Base-by-base conservation (phyloP, 1,284 basidiomycete species). In the Rugosomyces carneus region DNA sequence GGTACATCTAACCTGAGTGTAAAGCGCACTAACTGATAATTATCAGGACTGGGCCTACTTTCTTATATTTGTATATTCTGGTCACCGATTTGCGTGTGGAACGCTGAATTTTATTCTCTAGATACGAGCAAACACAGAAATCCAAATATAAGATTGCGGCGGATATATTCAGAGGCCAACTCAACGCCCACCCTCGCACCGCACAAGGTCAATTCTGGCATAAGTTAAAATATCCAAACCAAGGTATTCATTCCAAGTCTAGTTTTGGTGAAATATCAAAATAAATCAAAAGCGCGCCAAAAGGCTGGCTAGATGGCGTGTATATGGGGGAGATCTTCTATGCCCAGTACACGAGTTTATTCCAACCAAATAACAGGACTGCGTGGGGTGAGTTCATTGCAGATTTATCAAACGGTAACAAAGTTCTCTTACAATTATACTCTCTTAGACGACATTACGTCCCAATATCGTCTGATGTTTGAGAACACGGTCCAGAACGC, bases 281-380 rank as follows among this genome's bases (percentile, higher is more conserved):
- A n/a, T n/a, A n/a, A n/a, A n/a, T n/a, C n/a, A n/a, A n/a, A n/a
- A n/a, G n/a, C n/a, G n/a, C n/a, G n/a, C n/a, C n/a, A n/a, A n/a
- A n/a, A 72, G 70, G 70, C 5, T 72, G 69, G 70, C 59, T 72
- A n/a, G 70, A 72, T 47, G 71, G 71, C 1, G 67, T 74, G 26
- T 72, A 72, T 53, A 73, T 73, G 71, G 70, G 70, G 24, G 69
- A 72, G 26, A 55, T 73, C 1, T 72, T 73, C 57, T 73, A 73
- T 48, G 61, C 69, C 0, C 57, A 65, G 42, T 73, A 72, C 49
- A 71, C 67, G 0, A 54, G 61, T 8, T 53, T 54, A 20, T 67
- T 72, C 53, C 61, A 74, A 41, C 49, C 63, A 0, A 55, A 53
- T 13, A 73, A 74, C 47, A 38, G 50, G 4, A 67, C 69, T 11